Evolutionary conservation across 495 filamentous ascomycete genomes (phyloP), one percentile per base, ranked within the genome.

Genomic region (Rhypophila decipiens): DNA sequence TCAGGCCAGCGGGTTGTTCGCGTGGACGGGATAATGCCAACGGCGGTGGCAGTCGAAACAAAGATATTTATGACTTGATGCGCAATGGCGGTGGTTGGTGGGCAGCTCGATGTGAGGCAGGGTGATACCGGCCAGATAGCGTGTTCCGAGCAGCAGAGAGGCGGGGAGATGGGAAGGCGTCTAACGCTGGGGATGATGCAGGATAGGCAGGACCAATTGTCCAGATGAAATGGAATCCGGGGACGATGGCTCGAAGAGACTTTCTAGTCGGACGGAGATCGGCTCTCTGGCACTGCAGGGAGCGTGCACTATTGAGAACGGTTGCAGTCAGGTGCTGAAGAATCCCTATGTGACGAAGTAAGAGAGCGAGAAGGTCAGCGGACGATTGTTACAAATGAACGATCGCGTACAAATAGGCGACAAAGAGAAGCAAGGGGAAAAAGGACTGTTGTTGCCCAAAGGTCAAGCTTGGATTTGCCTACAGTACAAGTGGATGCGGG

Each of bases 51-150:
- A 34, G 24, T 9, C 11, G 33, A 44, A n/a, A 24, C 15, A 41
- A 31, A 51, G 49, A 46, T 11, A 38, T 37, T 46, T 44, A 35
- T 42, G 37, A n/a, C 24, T 34, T 46, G 35, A 53, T 44, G 27
- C 27, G 27, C 36, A 41, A 24, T 33, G 31, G 33, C 35, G 41
- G 35, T 37, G 8, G 18, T 41, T 18, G 11, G 18, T 11, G 17
- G 11, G 8, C 2, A n/a, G 8, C 37, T 24, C 13, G 17, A 13
- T 29, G 19, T 31, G 27, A 31, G 27, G 27, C 27, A 13, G 13
- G 27, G 27, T 7, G 27, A 31, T 31, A 13, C 40, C 13, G 22
- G 24, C 24, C 11, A 42, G 39, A 5, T 42, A 24, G 20, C 13
- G 11, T 24, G 40, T 20, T 13, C n/a, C 24, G 40, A 15, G 40